phyloP scores from a whole-genome alignment of 257 asterid species.

The Thymus mandschuricus region DNA sequence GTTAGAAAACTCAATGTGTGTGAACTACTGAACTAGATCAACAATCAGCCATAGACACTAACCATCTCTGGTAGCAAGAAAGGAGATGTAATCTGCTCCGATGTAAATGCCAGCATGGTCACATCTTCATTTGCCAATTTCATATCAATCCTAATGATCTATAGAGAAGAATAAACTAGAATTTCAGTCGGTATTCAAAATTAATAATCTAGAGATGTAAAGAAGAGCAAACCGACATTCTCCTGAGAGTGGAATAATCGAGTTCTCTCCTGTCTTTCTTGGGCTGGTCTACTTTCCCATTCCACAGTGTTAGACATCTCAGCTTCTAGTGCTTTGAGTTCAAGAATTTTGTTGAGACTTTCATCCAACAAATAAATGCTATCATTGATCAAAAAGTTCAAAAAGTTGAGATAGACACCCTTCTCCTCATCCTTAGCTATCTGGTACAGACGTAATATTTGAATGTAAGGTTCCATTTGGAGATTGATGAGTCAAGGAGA shows the following conservation, averaged over 20 bases:
- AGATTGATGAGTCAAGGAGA: conserved; percentile 2
- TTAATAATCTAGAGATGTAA: conserved; percentile 1
- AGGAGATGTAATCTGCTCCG: conserved; percentile 94
- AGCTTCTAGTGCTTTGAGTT: conserved; percentile 90
- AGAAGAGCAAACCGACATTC: conserved; percentile 62
- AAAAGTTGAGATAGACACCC: conserved; percentile 89
- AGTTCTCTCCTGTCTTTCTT: conserved; percentile 97
- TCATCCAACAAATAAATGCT: conserved; percentile 94
- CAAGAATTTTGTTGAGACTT: conserved; percentile 97
- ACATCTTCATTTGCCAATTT: conserved; percentile 98
- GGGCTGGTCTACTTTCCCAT: conserved; percentile 93
- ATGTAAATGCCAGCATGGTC: conserved; percentile 87
- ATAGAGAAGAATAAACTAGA: conserved; percentile 35
- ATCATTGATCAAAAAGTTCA: conserved; percentile 91
- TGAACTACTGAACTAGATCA: conserved; percentile 26
- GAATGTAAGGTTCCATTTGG: conserved; percentile 17
- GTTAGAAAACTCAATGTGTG: background rate
- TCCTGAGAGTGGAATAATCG: conserved; percentile 95
- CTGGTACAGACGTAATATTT: conserved; percentile 39
- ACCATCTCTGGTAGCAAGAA: conserved; percentile 97
- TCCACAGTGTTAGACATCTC: conserved; percentile 93
- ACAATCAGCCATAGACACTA: conserved; percentile 27
- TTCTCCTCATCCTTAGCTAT: conserved; percentile 98
- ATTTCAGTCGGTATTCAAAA: conserved; percentile 30
- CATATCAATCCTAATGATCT: conserved; percentile 97